phyloP scores from a whole-genome alignment of 2,329 filamentous ascomycete genomes.

The Chrysoporthe puriensis region DNA sequence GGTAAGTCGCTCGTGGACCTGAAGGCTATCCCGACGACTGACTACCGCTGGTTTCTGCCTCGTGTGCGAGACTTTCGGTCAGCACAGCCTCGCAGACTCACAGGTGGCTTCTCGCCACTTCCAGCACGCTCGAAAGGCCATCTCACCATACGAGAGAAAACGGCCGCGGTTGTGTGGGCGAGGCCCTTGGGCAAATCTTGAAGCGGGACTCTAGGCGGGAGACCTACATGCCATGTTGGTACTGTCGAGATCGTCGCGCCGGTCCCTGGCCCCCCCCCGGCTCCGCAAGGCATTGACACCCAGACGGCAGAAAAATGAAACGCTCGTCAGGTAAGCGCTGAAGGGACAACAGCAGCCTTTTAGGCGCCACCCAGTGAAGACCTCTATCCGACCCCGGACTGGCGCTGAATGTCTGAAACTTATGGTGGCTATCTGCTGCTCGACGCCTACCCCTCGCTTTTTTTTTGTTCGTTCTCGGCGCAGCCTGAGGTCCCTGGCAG shows the following conservation, averaged over 20 bases:
- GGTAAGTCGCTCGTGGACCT: no score
- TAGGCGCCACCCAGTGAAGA: background rate
- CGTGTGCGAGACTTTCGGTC: background rate
- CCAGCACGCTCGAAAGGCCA: background rate
- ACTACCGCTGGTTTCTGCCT: background rate
- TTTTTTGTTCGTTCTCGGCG: background rate
- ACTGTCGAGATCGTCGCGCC: constrained; percentile 4
- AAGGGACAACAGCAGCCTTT: background rate
- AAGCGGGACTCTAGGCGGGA: background rate
- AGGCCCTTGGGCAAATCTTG: background rate
- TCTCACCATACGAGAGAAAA: background rate
- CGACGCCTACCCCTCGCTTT: background rate
- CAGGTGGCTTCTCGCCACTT: background rate
- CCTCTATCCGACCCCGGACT: background rate
- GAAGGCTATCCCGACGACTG: background rate
- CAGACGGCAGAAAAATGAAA: constrained; percentile 17
- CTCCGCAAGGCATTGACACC: constrained; percentile 7
- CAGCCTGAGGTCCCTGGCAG: background rate
- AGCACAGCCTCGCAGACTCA: background rate
- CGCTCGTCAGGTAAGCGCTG: constrained; percentile 10
- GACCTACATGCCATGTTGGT: background rate
- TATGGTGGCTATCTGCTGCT: background rate
- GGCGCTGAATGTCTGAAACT: background rate
- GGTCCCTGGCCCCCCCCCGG: constrained; percentile 3
- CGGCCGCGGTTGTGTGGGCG: background rate